Base-by-base conservation (phyloP, 495 filamentous ascomycete genomes). In the Filosporella fistucella region DNA sequence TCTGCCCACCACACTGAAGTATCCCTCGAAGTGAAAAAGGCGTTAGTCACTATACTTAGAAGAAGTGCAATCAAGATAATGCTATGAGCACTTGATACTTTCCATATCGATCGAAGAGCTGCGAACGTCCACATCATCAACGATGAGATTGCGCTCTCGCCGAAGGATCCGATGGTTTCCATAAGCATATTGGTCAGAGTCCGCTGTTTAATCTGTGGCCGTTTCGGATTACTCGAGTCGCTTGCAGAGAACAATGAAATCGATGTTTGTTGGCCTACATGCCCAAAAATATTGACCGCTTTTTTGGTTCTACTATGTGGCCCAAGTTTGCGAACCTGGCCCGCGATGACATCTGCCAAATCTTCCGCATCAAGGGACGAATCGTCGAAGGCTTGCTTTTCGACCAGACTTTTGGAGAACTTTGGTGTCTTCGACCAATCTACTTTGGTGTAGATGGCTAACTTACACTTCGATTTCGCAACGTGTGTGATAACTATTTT, bases 401-500 rank as follows among this genome's bases (percentile, higher is more conserved):
- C 81, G 49, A 98, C 81, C 50, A 95, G 67, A 37, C 76, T 81
- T 66, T 80, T 86, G 50, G 67, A 84, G 56, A 78, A 79, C 44
- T 65, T 71, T 2, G 84, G 83, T 30, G 76, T 67, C 56, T 78
- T 80, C 22, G 81, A 75, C 93, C 93, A 98, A 45, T 88, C 87
- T 16, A 95, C 84, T 53, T 84, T 84, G 22, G 81, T 89, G 65
- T 85, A 96, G 39, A 98, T 80, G 16, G 89, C 81, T 33, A 98
- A 76, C 64, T 91, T 96, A 63, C 89, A 91, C 62, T 86, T 91
- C 13, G 87, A 89, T 63, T 96, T 96, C 13, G 88, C 80, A 44
- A 90, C 74, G 61, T 96, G 88, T 9, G 93, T 96, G 49, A 98
- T 95, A 38, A 95, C 89, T 44, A 96, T 80, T 68, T 96, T 96